phyloP scores from a whole-genome alignment of 306 rosid species.

The Prunus dulcis region DNA sequence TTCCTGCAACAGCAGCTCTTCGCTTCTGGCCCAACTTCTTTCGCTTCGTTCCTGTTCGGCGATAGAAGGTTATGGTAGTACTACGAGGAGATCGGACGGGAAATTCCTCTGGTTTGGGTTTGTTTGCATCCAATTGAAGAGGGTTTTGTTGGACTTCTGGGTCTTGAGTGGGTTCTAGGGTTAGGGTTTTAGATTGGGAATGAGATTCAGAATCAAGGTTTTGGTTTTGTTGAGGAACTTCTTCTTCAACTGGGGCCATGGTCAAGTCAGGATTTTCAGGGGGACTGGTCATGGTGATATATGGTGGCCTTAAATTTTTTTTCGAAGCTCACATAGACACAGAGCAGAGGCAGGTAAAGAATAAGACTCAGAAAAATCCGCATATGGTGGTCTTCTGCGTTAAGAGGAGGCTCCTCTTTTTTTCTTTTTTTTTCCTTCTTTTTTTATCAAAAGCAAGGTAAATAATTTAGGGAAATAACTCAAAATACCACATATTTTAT shows the following conservation, averaged over 20 bases:
- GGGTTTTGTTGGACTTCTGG: background rate
- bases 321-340: too few relatives aligned
- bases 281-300: background rate
- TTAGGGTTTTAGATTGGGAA: conserved; percentile 18
- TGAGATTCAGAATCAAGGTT: conserved; percentile 3
- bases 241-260: background rate
- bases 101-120: conserved; percentile 31
- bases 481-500: too few relatives aligned
- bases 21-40: conserved; percentile 25
- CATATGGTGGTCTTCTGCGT: too few relatives aligned
- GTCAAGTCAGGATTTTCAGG: background rate
- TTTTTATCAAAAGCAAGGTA: too few relatives aligned
- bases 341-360: too few relatives aligned
- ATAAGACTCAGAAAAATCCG: too few relatives aligned
- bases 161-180: conserved; percentile 7
- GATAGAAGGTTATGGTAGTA: conserved; percentile 12
- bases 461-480: too few relatives aligned
- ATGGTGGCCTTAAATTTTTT: background rate
- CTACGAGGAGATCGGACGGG: conserved; percentile 30
- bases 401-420: too few relatives aligned
- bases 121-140: background rate
- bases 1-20: conserved; percentile 24
- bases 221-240: background rate
- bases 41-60: conserved; percentile 15
- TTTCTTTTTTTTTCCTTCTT: too few relatives aligned